A percentile compares a stretch with the other conserved stretches of the same genome.
phyloP scores from a whole-genome alignment of 2,329 filamentous ascomycete genomes.

The Metarhizium anisopliae region DNA sequence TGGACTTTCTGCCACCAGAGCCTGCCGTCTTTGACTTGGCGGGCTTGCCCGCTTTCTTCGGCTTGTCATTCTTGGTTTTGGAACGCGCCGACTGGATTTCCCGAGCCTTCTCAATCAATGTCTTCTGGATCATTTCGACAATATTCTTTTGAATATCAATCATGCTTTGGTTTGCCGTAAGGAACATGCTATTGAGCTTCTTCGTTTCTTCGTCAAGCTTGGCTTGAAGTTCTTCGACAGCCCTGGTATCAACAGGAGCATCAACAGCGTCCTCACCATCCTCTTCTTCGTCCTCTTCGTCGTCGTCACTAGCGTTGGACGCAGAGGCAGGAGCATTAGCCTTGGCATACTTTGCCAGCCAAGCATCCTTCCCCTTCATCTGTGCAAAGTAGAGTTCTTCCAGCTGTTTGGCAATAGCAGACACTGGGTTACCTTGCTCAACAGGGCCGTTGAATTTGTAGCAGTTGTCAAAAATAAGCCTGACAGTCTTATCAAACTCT shows the following conservation, averaged over 20 bases:
- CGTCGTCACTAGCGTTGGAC: slow-evolving; percentile 60
- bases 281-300: slow-evolving; percentile 63
- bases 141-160: slow-evolving; percentile 52
- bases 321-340: slow-evolving; percentile 43
- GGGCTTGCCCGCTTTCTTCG: slow-evolving; percentile 45
- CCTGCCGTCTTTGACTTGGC: slow-evolving; percentile 43
- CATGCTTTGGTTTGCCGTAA: slow-evolving; percentile 42
- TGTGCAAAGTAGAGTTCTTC: slow-evolving; percentile 67
- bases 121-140: slow-evolving; percentile 56
- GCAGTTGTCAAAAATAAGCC: slow-evolving; percentile 81
- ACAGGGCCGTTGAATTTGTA: slow-evolving; percentile 71
- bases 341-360: slow-evolving; percentile 66
- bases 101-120: slow-evolving; percentile 64
- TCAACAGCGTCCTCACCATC: slow-evolving; percentile 33
- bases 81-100: slow-evolving; percentile 44
- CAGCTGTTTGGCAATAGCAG: slow-evolving; percentile 60
- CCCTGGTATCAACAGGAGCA: slow-evolving; percentile 30
- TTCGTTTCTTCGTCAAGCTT: slow-evolving; percentile 47
- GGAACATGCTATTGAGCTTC: slow-evolving; percentile 45
- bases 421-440: slow-evolving; percentile 57
- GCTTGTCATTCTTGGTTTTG: slow-evolving; percentile 48
- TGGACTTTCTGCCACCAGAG: slow-evolving; percentile 33
- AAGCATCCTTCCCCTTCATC: slow-evolving; percentile 72
- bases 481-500: slow-evolving; percentile 78
- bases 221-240: slow-evolving; percentile 42